Evolutionary conservation across 495 filamentous ascomycete genomes (phyloP), one percentile per base, ranked within the genome.

Genomic region (Xylaria intraflava): DNA sequence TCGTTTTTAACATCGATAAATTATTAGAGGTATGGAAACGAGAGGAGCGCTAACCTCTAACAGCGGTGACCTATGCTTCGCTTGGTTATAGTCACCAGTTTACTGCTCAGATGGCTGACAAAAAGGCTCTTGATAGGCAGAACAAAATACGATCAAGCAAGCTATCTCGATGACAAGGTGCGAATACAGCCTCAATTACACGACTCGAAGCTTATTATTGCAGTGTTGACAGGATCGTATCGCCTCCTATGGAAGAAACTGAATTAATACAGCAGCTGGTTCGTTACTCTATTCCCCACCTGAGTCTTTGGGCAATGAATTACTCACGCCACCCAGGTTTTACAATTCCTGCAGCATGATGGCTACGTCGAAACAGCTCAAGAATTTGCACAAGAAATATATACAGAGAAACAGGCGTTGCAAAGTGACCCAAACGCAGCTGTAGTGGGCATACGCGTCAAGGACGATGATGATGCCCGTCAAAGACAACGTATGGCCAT

Each of bases 291-390:
- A 7, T 16, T 29, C 3, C 1, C 38, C 24, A 30, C 14, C 0
- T 11, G 1, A 23, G 16, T 33, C 39, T 14, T 47, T 8, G n/a
- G 16, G 14, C 23, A 26, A 10, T 5, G 24, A 17, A 12, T 45
- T 29, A 42, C 56, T 67, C 14, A 71, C 46, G 26, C 3, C 11
- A 31, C 29, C 16, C 46, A 92, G 54, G 85, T 94, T 16, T 78
- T 89, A 10, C 91, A 96, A 68, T 95, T 91, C 60, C 76, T 99
- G 6, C 87, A 89, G 33, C 93, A 96, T 62, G 94, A 97, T 65
- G 94, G 93, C 50, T 97, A 96, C 58, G 84, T 96, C n/a, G 92
- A 96, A 53, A 95, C 93, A 6, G 90, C 91, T 14, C 81, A 83
- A 55, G 89, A 87, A 0, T 97, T 99, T 70, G 83, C 87, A 6